phyloP scores from a whole-genome alignment of 176 grass and related monocot species.

The Triticum timopheevii region DNA sequence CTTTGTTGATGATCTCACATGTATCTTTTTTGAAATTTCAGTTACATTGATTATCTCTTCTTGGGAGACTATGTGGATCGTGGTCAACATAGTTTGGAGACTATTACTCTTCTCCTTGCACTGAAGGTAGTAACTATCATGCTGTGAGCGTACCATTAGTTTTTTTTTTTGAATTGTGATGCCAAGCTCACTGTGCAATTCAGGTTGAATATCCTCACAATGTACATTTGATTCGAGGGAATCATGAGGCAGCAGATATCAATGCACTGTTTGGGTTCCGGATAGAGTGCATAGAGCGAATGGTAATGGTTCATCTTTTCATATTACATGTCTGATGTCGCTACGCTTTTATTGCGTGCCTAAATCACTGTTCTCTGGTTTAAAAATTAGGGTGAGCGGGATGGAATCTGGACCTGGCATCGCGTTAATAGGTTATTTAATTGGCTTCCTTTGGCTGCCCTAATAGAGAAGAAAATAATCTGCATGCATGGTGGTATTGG shows the following conservation, averaged over 20 bases:
- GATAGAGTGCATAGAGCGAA: slow-evolving; percentile 98
- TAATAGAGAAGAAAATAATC: slow-evolving; percentile 99
- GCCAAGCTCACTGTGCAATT: slow-evolving; percentile 14
- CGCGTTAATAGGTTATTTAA: slow-evolving; percentile 92
- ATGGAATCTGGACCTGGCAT: slow-evolving; percentile 99
- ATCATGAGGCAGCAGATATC: slow-evolving; percentile 99
- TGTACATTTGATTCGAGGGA: slow-evolving; percentile 98
- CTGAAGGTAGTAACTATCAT: slow-evolving; percentile 65
- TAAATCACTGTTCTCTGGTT: slow-evolving; percentile 26
- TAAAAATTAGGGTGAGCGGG: slow-evolving; percentile 77
- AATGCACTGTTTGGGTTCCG: slow-evolving; percentile 98
- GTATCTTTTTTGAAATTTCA: slow-evolving; percentile 22
- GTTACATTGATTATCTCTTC: slow-evolving; percentile 99
- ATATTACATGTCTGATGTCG: slow-evolving; percentile 22
- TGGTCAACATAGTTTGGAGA: slow-evolving; percentile 98
- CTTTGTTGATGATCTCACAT: neutral
- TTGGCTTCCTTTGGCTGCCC: slow-evolving; percentile 93
- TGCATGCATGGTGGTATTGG: slow-evolving; percentile 99
- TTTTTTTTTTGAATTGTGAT: slow-evolving; percentile 18
- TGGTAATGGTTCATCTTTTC: slow-evolving; percentile 53
- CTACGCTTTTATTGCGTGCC: neutral
- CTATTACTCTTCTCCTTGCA: slow-evolving; percentile 97
- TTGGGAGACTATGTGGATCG: slow-evolving; percentile 99
- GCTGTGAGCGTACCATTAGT: neutral
- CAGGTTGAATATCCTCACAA: slow-evolving; percentile 97